phyloP scores from a whole-genome alignment of 2,329 filamentous ascomycete species.

The Hymenoscyphus linearis region DNA sequence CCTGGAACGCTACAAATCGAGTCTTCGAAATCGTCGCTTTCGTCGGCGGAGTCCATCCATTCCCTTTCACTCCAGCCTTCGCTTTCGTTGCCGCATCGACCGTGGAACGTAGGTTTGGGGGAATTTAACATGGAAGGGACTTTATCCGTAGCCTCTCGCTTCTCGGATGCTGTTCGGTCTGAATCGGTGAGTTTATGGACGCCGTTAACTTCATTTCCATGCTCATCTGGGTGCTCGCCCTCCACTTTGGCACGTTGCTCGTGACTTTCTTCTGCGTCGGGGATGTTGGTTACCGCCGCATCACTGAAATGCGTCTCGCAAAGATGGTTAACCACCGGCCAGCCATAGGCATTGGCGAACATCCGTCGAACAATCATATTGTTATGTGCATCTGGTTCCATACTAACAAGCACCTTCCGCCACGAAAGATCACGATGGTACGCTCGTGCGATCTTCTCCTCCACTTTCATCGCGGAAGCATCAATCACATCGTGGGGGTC shows the following conservation, averaged over 20 bases:
- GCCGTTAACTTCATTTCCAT: constrained; percentile 61
- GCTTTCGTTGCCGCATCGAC: constrained; percentile 5
- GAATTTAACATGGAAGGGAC: constrained; percentile 28
- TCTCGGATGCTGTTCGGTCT: constrained; percentile 42
- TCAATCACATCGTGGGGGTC: constrained; percentile 47
- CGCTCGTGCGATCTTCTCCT: constrained; percentile 94
- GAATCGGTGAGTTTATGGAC: neutral
- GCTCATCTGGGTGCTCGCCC: constrained; percentile 48
- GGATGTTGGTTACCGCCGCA: constrained; percentile 56
- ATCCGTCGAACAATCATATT: constrained; percentile 95
- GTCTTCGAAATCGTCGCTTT: constrained; percentile 40
- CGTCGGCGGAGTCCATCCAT: constrained; percentile 50
- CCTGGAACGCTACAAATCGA: constrained; percentile 22
- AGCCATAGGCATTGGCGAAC: constrained; percentile 96
- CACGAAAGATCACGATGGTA: constrained; percentile 90
- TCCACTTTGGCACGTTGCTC: constrained; percentile 63
- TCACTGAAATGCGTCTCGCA: constrained; percentile 93
- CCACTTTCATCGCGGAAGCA: constrained; percentile 73
- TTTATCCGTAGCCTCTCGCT: constrained; percentile 38
- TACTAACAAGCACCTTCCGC: constrained; percentile 92
- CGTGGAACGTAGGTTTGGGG: constrained; percentile 12
- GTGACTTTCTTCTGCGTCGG: constrained; percentile 64
- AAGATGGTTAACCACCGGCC: constrained; percentile 93
- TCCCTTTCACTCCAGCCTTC: constrained; percentile 58
- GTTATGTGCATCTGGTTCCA: constrained; percentile 97